Base-by-base conservation (phyloP, 2,329 filamentous ascomycete genomes). In the Onygenales sp. region DNA sequence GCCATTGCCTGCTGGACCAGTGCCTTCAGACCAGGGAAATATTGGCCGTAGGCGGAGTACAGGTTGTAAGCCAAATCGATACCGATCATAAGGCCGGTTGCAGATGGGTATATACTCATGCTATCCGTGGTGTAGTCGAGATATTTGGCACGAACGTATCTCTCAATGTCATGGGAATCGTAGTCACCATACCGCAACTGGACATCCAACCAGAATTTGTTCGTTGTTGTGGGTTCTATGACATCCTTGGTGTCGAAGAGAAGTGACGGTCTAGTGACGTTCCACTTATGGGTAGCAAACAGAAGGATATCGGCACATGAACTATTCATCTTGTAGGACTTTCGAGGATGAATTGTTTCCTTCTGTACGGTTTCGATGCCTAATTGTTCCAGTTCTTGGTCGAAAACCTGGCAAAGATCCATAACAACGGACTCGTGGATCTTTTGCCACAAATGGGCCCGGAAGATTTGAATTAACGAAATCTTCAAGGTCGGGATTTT, bases 251-350 rank as follows among this genome's bases (percentile, higher is more conserved):
- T 96, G 63, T 98, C 93, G 66, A 94, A 95, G 3, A 98, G 76
- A 62, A 95, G 81, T 2, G 92, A 97, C 1, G 93, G 94, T 2
- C 89, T 80, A 0, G 91, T 96, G 51, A 98, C 91, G 58, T 95
- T 97, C 94, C 94, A 98, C 71, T 97, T 98, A 75, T 97, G 93
- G 59, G 87, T 95, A 39, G 93, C 92, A 66, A 98, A 98, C 8
- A 98, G 81, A 52, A 97, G 79, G 58, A 98, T 96, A 70, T 98
- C 93, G 4, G 94, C 93, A 65, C 93, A 97, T 54, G 92, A 97
- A 64, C 91, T 96, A 78, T 98, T 98, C 93, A 98, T 98, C 82
- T 98, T 98, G 82, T 98, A 98, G 4, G 90, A 96, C 74, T 98
- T 98, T 82, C 93, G 83, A 51, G 93, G 93, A 76, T 98, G 93